Evolutionary conservation across 2,329 filamentous ascomycete species (phyloP), one percentile per base, ranked within the genome.

Genomic region (Pseudocercospora pini-densiflorae): DNA sequence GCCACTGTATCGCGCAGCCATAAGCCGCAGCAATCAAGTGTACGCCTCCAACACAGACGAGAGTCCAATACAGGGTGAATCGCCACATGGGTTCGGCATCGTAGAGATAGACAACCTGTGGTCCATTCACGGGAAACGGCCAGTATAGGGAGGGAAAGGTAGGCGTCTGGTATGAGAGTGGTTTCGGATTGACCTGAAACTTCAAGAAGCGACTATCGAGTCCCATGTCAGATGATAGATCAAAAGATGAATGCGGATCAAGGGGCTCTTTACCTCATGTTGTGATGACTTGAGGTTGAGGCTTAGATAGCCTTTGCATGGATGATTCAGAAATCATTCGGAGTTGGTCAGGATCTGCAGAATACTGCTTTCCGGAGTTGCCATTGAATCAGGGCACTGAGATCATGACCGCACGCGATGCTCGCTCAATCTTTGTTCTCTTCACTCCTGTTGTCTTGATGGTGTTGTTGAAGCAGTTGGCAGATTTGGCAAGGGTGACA

Each of bases 31-130:
- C 91, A 36, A 88, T 85, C 19, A 94, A 74, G 77, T 97, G 92
- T 68, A 94, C 91, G 21, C 88, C 84, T 36, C 87, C 88, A 73
- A 92, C 94, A 71, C 93, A 87, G 31, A 97, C 88, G 43, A 96
- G 80, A 0, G 93, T 97, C 93, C 93, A 97, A 76, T 90, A 86
- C 16, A 95, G 81, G 0, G 93, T 97, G 79, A 95, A 97, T 70
- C 90, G 90, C 90, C 92, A 94, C 63, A 96, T 92, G 76, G 97
- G 92, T 66, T 80, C 77, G 2, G 92, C 84, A 74, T 90, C 85
- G 82, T 92, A 94, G 72, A 97, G 88, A 73, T 89, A 90, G 68
- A 81, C 80, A 36, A 84, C 80, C 43, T 87, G 86, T 66, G 86
- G 85, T 53, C 85, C 81, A 65, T 78, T 78, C 12, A 89, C 83